Evolutionary conservation across 371 early-diverging fungal genomes (phyloP), one percentile per base, ranked within the genome.

Genomic region (Dichotomocladium elegans): DNA sequence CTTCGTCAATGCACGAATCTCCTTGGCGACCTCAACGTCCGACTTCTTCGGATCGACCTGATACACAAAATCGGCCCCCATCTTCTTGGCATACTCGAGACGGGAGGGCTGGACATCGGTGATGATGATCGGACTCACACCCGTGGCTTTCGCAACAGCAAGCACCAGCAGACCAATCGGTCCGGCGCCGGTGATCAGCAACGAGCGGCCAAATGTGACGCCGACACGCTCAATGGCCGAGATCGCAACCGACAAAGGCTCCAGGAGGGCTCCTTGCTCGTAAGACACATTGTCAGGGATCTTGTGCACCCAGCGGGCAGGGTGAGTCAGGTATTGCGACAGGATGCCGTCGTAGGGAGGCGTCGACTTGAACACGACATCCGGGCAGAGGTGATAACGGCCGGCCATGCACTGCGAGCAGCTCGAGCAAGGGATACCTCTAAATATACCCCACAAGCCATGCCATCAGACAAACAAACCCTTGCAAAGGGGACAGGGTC

Each of bases 361-460:
- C 8, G 44, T 48, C 3, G 53, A 43, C 33, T 43, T 53, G 53
- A 43, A 41, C 22, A 51, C 42, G 26, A 51, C 51, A 27, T 15
- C 41, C 14, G 51, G 30, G 52, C 74, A 74, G 14, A 74, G 69
- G 55, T 74, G 72, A 41, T 74, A 74, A 47, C 68, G 66, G 21
- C 74, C 74, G 29, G 48, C 62, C 66, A 74, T 65, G 47, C 74
- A 74, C 35, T 74, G 74, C 19, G 68, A 61, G 55, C 74, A 74
- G 14, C 48, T 27, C 46, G 66, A 66, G 41, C 74, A 74, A 53
- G 74, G 74, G 41, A 74, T 74, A 58, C 74, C 74, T 56, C 74
- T 70, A 24, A 50, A 49, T 15, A 57, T 10, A 41, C 34, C n/a
- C n/a, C n/a, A n/a, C n/a, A n/a, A n/a, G n/a, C n/a, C n/a, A n/a